Evolutionary conservation across 345 rosid species (phyloP).

Genomic region (Turnera subulata): DNA sequence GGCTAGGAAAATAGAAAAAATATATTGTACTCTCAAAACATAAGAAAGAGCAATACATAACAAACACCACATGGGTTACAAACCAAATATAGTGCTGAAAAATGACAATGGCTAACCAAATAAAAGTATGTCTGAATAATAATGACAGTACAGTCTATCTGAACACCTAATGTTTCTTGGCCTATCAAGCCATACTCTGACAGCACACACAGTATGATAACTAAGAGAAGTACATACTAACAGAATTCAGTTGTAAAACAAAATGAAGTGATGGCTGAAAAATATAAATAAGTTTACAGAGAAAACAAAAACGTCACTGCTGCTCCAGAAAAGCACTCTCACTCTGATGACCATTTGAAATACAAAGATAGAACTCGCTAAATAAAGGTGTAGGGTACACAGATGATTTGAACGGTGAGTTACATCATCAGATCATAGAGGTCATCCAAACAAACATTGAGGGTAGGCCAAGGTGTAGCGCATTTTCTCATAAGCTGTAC

Average conservation of each 20-base stretch:
- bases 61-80: no score
- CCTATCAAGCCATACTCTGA: no score
- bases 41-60: background rate
- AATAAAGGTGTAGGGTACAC: slow-evolving; percentile 24
- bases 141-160: no score
- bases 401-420: slow-evolving; percentile 23
- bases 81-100: no score
- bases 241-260: slow-evolving; percentile 16
- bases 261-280: slow-evolving; percentile 15
- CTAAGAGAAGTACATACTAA: slow-evolving; percentile 10
- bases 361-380: slow-evolving; percentile 9
- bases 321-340: slow-evolving; percentile 13
- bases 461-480: slow-evolving; percentile 26
- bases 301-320: slow-evolving; percentile 1
- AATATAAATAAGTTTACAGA: slow-evolving; percentile 23
- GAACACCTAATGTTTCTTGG: no score
- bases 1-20: no score
- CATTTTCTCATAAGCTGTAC: slow-evolving; percentile 21
- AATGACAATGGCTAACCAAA: no score
- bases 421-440: slow-evolving; percentile 28
- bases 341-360: slow-evolving; percentile 11
- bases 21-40: background rate
- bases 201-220: background rate
- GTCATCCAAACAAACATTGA: slow-evolving; percentile 27
- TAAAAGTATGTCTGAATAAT: no score